phyloP scores from a whole-genome alignment of 257 asterid species.

The Linaria vulgaris region DNA sequence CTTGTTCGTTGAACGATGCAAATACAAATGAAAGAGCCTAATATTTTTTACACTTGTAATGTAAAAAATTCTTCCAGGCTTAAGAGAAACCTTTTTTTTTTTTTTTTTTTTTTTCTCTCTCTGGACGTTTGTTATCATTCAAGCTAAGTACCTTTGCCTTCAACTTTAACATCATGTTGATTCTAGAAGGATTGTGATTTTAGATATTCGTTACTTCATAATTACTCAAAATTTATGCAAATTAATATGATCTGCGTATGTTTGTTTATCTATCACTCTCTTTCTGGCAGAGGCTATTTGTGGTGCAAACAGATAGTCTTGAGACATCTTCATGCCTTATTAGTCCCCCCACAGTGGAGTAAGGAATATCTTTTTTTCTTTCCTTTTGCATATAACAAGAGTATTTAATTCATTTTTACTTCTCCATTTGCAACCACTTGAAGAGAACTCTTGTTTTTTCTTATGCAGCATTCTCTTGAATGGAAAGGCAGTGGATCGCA shows the following conservation, averaged over 20 bases:
- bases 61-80: no score
- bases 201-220: not conserved
- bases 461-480: slow-evolving; percentile 83
- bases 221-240: slow-evolving; percentile 1
- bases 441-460: slow-evolving; percentile 23
- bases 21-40: no score
- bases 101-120: no score
- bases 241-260: not conserved
- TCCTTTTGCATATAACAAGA: not conserved
- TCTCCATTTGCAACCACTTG: not conserved
- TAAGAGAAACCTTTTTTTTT: no score
- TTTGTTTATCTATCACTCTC: slow-evolving; percentile 23
- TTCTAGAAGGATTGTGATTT: no score
- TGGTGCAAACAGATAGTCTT: slow-evolving; percentile 59
- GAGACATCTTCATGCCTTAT: slow-evolving; percentile 83
- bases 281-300: slow-evolving; percentile 71
- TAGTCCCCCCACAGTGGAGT: slow-evolving; percentile 79
- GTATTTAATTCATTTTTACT: slow-evolving; percentile 9
- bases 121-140: no score
- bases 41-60: no score
- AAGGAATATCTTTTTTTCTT: slow-evolving; percentile 26
- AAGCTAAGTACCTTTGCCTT: no score
- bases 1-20: no score
- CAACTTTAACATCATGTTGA: no score
- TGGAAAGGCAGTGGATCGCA: slow-evolving; percentile 70